Evolutionary conservation across 2,329 filamentous ascomycete genomes (phyloP), one percentile per base, ranked within the genome.

Genomic region (Lasiodiplodia theobromae): DNA sequence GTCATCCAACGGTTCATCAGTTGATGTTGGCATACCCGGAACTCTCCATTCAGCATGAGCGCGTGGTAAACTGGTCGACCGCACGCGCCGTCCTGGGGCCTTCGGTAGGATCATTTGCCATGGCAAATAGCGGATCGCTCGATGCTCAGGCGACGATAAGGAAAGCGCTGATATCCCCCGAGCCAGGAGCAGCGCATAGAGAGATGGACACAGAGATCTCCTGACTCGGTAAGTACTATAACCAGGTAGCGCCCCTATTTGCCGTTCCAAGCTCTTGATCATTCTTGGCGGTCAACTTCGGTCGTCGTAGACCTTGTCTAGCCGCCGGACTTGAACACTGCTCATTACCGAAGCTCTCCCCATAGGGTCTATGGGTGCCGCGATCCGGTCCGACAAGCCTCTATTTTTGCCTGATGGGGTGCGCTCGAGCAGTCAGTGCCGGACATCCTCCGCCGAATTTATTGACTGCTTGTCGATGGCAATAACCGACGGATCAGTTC

Each of bases 231-330:
- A 63, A 49, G 25, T 18, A 14, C 23, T 44, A 63, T 21, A 49
- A 63, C 58, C 58, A 63, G 58, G 58, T 21, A 49, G 40, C 58
- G 58, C 58, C 58, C 58, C 58, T 63, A 49, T 49, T 63, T 49
- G 23, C 57, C 23, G 38, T 44, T n/a, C 58, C 58, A 63, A 63
- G 58, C 58, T 49, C 58, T 63, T 34, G 25, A 37, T 21, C 40
- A 12, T 18, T 34, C 58, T 63, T 63, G 58, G 58, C 58, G 18
- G 16, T 40, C 34, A 60, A 60, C 21, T 57, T 23, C 34, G 21
- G 56, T 44, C 38, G 31, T 47, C 23, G 56, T 18, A 60, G 37
- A 16, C 56, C 37, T 21, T 60, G 38, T 28, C 56, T 60, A 60
- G 56, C 56, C 37, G 37, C 56, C 56, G 31, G 56, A 34, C 56